Conservation (phyloP, 306 rosid species). For the Sophora flavescens region DNA sequence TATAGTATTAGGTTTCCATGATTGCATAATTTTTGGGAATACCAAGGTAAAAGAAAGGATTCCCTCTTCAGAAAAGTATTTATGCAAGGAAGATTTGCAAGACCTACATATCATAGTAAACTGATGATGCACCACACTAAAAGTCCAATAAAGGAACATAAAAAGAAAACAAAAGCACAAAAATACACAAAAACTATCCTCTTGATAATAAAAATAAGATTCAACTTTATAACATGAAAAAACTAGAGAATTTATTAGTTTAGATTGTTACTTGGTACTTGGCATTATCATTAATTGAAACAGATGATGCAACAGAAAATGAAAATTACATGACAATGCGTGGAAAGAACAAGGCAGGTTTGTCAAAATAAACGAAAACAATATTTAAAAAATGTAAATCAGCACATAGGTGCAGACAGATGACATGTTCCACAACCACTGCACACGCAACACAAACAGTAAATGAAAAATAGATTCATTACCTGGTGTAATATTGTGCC, state of each 20-base stretch:
- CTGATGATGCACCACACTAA: neutral
- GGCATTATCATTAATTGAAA: neutral
- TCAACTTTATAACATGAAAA: neutral
- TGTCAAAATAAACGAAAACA: neutral
- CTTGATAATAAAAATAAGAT: neutral
- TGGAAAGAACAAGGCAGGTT: constrained; percentile 10
- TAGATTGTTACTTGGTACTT: neutral
- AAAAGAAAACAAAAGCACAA: neutral
- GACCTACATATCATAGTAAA: constrained; percentile 2
- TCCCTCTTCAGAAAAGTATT: constrained; percentile 2
- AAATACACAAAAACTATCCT: neutral
- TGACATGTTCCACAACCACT: constrained; percentile 32
- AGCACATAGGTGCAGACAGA: constrained; percentile 5
- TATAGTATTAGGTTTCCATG: neutral
- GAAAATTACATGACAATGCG: neutral
- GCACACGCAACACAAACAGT: constrained; percentile 11
- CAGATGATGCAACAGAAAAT: constrained; percentile 12
- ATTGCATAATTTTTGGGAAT: constrained; percentile 8
- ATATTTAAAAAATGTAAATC: neutral
- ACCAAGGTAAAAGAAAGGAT: neutral
- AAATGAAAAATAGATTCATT: constrained; percentile 34
- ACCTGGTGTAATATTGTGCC: constrained; percentile 90
- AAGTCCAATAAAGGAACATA: neutral
- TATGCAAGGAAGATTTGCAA: neutral
- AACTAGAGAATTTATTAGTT: neutral